Percentiles rank a stretch among this genome's conserved stretches.
These are phyloP conservation scores for Astrothelium subdiscretum DNA, from an alignment of 495 filamentous ascomycete genomes.

Conservation along the genomic window DNA sequence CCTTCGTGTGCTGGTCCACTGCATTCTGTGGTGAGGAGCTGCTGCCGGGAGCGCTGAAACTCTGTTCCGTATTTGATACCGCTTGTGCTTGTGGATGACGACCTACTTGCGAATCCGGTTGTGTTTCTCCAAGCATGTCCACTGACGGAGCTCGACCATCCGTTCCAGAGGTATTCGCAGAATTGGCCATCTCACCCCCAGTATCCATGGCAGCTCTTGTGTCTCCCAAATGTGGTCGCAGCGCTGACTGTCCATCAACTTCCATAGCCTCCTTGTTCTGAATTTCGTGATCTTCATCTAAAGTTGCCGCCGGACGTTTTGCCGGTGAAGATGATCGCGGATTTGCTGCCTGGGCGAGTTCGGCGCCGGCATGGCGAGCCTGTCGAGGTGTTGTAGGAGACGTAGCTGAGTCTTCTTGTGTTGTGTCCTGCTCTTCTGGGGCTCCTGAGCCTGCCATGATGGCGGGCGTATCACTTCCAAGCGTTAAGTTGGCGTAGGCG, in stretches of 20 bases:
- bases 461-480: constrained; percentile 25
- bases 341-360: not conserved
- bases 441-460: not conserved
- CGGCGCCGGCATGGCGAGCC: constrained; percentile 16
- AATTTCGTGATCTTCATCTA: constrained; percentile 26
- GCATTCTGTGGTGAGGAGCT: not conserved
- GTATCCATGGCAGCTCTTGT: not conserved
- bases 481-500: constrained; percentile 59
- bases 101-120: not conserved
- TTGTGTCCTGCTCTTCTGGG: constrained; percentile 21
- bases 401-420: not conserved
- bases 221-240: not conserved
- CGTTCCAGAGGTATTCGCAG: not conserved
- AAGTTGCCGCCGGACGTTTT: constrained; percentile 43
- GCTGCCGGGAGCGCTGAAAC: too few relatives aligned
- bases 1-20: not conserved
- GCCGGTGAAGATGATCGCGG: constrained; percentile 40
- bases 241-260: constrained; percentile 17
- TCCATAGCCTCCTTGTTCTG: constrained; percentile 20
- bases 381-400: constrained; percentile 30
- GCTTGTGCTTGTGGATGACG: not conserved
- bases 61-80: not conserved
- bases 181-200: not conserved
- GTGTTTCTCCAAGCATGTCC: constrained; percentile 12
- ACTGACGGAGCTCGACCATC: constrained; percentile 13